phyloP scores from a whole-genome alignment of 257 asterid species.

The Rehmannia glutinosa region DNA sequence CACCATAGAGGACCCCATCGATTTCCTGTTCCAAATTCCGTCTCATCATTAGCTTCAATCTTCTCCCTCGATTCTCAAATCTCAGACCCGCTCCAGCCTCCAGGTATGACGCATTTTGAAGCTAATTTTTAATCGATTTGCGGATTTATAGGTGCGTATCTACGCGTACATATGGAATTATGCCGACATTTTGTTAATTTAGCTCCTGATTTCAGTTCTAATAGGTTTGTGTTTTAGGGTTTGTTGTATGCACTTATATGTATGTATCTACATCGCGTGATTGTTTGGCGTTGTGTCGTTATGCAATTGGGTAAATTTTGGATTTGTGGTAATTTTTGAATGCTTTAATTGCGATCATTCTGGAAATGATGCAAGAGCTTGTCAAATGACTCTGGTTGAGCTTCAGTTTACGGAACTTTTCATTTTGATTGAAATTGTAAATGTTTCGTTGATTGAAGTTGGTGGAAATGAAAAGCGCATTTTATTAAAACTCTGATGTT shows the following conservation, averaged over 20 bases:
- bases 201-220: neutral
- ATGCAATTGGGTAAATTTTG: neutral
- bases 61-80: conserved; percentile 27
- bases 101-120: conserved; percentile 12
- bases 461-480: neutral
- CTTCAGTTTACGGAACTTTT: neutral
- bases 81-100: conserved; percentile 20
- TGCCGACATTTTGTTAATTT: neutral
- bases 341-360: conserved; percentile 17
- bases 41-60: conserved; percentile 13
- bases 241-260: neutral
- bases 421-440: neutral
- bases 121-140: conserved; percentile 12
- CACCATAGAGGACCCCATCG: conserved; percentile 23
- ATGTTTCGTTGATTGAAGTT: conserved; percentile 10
- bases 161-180: neutral
- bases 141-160: neutral
- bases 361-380: conserved; percentile 7
- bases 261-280: neutral
- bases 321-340: neutral
- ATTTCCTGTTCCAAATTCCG: conserved; percentile 25
- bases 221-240: neutral
- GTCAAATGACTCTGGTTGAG: neutral
- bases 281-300: conserved; percentile 4
- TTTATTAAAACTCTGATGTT: neutral